Evolutionary conservation across 106 monocot species (phyloP), one percentile per base, ranked within the genome.

Genomic region (Hemerocallis citrina): DNA sequence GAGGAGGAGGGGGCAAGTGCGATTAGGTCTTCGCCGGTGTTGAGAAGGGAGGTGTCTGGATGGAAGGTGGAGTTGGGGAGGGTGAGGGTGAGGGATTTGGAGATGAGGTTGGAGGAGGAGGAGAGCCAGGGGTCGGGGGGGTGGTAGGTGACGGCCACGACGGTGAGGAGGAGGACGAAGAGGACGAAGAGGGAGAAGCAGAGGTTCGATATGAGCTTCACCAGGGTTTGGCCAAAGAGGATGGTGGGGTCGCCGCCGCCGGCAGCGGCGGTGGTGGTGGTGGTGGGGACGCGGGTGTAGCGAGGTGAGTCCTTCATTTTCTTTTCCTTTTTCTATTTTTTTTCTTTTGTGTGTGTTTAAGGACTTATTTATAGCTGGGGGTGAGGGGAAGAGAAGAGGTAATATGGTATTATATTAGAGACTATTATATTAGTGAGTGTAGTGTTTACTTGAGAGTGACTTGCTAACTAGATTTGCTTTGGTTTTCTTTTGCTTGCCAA

Each of bases 121-220:
- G 81, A 65, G 47, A 98, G 68, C 98, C 98, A 98, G 41, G 98
- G 98, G 50, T 98, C 98, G 10, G 98, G 79, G 27, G 91, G 88
- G 30, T 70, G 91, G 85, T 98, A 98, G 63, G 98, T 98, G 64
- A 92, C 67, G 75, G 92, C 98, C 58, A 92, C 72, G 77, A 92
- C 92, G 34, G 98, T 88, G 79, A 98, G 70, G 61, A 79, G 38
- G 38, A 91, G 76, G 52, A 91, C 91, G 36, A 63, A 74, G 48
- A 77, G 44, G 55, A 86, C 82, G 79, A 91, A 91, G 68, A 86
- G 39, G 59, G 79, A 76, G 74, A 91, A 91, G 68, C 70, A 82
- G 77, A 91, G 74, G 63, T 86, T 91, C 19, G 71, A 71, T 56
- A 83, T 62, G 21, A 74, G 32, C 34, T 66, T 59, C 15, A 83